Evolutionary conservation across 2,329 filamentous ascomycete species (phyloP).

Genomic region (Mollisiaceae sp.): DNA sequence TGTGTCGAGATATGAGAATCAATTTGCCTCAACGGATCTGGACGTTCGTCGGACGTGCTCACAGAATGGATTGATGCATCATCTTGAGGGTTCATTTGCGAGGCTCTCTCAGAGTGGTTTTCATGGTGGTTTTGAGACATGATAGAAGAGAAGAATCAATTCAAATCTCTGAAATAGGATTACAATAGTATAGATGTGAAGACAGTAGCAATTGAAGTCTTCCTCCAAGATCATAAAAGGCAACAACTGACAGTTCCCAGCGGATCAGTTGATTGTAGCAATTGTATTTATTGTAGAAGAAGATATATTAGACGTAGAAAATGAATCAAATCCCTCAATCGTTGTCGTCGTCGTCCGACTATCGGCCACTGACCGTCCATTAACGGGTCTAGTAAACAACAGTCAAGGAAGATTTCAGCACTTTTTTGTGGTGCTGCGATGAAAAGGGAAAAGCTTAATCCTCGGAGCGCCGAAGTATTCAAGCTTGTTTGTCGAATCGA

Average conservation of each 20-base stretch:
- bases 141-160: conserved; percentile 24
- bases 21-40: conserved; percentile 27
- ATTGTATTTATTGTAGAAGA: neutral
- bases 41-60: conserved; percentile 22
- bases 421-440: conserved; percentile 4
- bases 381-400: neutral
- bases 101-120: conserved; percentile 20
- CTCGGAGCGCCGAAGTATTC: conserved; percentile 15
- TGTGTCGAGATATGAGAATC: conserved; percentile 39
- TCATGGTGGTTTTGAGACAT: conserved; percentile 37
- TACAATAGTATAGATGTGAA: conserved; percentile 24
- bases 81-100: conserved; percentile 22
- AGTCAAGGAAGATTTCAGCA: conserved; percentile 8
- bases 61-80: conserved; percentile 33
- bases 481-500: conserved; percentile 17
- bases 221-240: conserved; percentile 23
- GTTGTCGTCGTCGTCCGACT: conserved; percentile 1
- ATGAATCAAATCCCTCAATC: conserved; percentile 18
- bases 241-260: conserved; percentile 10
- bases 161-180: conserved; percentile 21
- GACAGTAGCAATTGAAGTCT: conserved; percentile 15
- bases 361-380: conserved; percentile 8
- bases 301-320: conserved; percentile 4
- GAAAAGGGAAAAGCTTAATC: conserved; percentile 11
- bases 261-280: neutral